phyloP scores from a whole-genome alignment of 1,139 yeast species.

The Hyphopichia fennica region DNA sequence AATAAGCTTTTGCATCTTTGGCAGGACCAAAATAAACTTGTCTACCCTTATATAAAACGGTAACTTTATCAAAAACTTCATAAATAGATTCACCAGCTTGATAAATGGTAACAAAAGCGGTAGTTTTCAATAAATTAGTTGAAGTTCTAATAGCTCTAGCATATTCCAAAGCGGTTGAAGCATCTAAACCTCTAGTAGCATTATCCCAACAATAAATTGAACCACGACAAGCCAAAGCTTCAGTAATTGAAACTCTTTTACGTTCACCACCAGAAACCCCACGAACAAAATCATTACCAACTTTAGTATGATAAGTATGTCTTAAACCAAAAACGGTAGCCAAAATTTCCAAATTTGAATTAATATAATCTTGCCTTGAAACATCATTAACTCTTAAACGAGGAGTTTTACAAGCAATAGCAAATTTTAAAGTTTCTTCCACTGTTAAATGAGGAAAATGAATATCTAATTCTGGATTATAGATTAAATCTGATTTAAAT shows the following conservation, averaged over 20 bases:
- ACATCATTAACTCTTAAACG: conserved; percentile 61
- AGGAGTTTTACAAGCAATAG: conserved; percentile 67
- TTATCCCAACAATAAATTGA: conserved; percentile 48
- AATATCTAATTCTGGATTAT: conserved; percentile 68
- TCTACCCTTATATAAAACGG: conserved; percentile 41
- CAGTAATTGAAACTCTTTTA: conserved; percentile 69
- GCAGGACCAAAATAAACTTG: conserved; percentile 43
- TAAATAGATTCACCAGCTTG: conserved; percentile 50
- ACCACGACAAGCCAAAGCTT: conserved; percentile 23
- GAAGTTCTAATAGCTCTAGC: conserved; percentile 42
- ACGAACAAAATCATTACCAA: conserved; percentile 69
- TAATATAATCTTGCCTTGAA: conserved; percentile 57
- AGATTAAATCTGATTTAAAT: conserved; percentile 62
- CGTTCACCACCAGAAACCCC: conserved; percentile 89
- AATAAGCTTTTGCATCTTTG: conserved; percentile 35
- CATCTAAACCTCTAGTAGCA: conserved; percentile 51
- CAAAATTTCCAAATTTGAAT: conserved; percentile 60
- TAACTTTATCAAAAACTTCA: conserved; percentile 45
- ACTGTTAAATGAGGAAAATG: conserved; percentile 77
- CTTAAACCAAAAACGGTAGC: conserved; percentile 73
- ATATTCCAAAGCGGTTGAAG: conserved; percentile 49
- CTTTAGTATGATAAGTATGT: conserved; percentile 66
- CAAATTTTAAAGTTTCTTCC: conserved; percentile 66
- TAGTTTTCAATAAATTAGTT: conserved; percentile 33
- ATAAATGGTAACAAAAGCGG: conserved; percentile 44